These are phyloP conservation scores for Kregervanrija fluxuum DNA, from an alignment of 805 yeast genomes.

Conservation along the genomic window DNA sequence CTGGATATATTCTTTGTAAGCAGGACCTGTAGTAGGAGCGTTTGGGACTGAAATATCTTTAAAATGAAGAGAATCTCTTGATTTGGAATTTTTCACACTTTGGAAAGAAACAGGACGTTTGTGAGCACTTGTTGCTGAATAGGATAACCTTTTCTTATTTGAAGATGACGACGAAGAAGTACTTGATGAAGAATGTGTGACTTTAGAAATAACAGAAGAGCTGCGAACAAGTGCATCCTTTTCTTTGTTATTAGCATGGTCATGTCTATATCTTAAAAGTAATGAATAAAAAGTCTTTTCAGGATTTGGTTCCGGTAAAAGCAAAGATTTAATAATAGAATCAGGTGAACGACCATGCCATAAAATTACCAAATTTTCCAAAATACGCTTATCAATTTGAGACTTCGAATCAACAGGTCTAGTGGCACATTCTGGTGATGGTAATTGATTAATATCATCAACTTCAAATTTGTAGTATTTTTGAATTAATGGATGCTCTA, in stretches of 20 bases:
- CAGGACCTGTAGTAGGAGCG: conserved; percentile 10
- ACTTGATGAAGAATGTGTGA: conserved; percentile 12
- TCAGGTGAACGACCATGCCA: conserved; percentile 49
- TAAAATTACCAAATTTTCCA: conserved; percentile 47
- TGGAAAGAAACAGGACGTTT: conserved; percentile 42
- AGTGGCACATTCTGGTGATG: conserved; percentile 48
- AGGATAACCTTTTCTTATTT: conserved; percentile 34
- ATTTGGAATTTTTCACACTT: conserved; percentile 17
- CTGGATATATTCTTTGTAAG: conserved; percentile 14
- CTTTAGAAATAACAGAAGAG: conserved; percentile 25
- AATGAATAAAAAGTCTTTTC: conserved; percentile 34
- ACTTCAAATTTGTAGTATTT: conserved; percentile 54
- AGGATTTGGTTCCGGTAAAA: conserved; percentile 24
- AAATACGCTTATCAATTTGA: conserved; percentile 45
- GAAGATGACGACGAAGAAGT: conserved; percentile 14
- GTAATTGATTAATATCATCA: conserved; percentile 34
- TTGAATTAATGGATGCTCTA: conserved; percentile 71
- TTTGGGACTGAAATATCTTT: background rate
- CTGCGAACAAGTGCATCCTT: conserved; percentile 20
- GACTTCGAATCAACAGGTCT: conserved; percentile 37
- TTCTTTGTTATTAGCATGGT: conserved; percentile 20
- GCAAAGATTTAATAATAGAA: conserved; percentile 23
- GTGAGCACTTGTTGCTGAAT: conserved; percentile 40
- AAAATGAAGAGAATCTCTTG: conserved; percentile 13
- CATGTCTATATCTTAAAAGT: conserved; percentile 30